phyloP scores from a whole-genome alignment of 2,329 filamentous ascomycete species.

The Zopfia rhizophila region DNA sequence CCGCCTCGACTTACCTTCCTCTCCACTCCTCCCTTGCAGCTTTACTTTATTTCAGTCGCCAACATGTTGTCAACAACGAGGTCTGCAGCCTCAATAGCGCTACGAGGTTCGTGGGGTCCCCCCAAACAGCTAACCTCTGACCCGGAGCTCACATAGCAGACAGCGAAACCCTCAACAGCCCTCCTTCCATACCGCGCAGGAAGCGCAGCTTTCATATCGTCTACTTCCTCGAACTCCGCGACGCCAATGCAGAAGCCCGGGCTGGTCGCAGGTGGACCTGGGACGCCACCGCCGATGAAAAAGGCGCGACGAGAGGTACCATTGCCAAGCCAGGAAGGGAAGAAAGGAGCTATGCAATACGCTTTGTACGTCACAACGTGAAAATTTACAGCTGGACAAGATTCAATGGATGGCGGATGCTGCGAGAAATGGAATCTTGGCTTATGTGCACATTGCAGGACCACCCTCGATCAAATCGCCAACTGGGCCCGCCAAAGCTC shows the following conservation, averaged over 20 bases:
- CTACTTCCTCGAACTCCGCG: constrained; percentile 72
- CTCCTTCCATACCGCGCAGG: constrained; percentile 71
- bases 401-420: background rate
- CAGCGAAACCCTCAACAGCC: constrained; percentile 73
- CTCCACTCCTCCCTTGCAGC: constrained; percentile 48
- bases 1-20: constrained; percentile 45
- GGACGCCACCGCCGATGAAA: constrained; percentile 63
- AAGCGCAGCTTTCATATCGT: constrained; percentile 72
- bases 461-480: constrained; percentile 81
- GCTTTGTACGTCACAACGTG: constrained; percentile 76
- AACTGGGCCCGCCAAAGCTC: constrained; percentile 90
- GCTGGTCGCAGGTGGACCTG: constrained; percentile 64
- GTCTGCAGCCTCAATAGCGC: constrained; percentile 64
- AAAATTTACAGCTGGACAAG: background rate
- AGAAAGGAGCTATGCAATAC: constrained; percentile 85
- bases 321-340: constrained; percentile 79
- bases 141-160: constrained; percentile 39
- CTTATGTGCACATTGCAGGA: constrained; percentile 60
- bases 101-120: constrained; percentile 60
- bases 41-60: constrained; percentile 47
- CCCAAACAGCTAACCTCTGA: constrained; percentile 24
- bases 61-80: constrained; percentile 63
- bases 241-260: constrained; percentile 65
- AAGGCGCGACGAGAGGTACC: constrained; percentile 75
- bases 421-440: constrained; percentile 1